phyloP scores from a whole-genome alignment of 805 yeast species.

The Ogataea salicorniae region DNA sequence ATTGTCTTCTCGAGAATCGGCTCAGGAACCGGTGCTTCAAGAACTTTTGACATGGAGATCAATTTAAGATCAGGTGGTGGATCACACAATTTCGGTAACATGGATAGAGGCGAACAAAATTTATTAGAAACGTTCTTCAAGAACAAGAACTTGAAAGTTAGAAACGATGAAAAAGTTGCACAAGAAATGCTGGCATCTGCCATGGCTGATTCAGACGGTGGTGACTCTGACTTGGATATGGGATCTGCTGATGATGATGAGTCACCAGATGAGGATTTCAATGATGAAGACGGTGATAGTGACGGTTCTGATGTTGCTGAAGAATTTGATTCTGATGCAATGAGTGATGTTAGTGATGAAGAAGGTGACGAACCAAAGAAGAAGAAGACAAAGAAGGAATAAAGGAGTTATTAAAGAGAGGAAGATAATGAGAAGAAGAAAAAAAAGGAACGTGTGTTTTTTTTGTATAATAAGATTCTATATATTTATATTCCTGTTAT shows the following conservation, averaged over 20 bases:
- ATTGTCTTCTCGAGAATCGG: conserved; percentile 89
- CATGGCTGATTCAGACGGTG: conserved; percentile 55
- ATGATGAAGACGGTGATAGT: conserved; percentile 38
- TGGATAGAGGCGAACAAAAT: conserved; percentile 84
- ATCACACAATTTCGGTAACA: conserved; percentile 80
- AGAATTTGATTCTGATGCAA: conserved; percentile 71
- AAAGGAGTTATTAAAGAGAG: background rate
- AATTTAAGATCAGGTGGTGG: conserved; percentile 58
- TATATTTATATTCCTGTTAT: background rate
- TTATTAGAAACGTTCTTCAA: conserved; percentile 69
- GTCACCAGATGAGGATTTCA: conserved; percentile 83
- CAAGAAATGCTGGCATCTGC: conserved; percentile 77
- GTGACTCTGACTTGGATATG: conserved; percentile 52
- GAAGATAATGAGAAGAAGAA: background rate
- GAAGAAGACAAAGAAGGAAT: conserved; percentile 24
- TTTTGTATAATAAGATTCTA: background rate
- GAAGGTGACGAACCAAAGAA: conserved; percentile 23
- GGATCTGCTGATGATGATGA: conserved; percentile 80
- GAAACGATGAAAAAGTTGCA: conserved; percentile 86
- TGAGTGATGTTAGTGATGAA: conserved; percentile 25
- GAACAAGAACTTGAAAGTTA: conserved; percentile 72
- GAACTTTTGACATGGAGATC: conserved; percentile 91
- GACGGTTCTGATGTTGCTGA: conserved; percentile 61
- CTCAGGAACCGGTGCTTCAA: conserved; percentile 64
- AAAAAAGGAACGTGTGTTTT: background rate